Evolutionary conservation across 2,329 filamentous ascomycete species (phyloP).

Genomic region (Penicillium digitatum): DNA sequence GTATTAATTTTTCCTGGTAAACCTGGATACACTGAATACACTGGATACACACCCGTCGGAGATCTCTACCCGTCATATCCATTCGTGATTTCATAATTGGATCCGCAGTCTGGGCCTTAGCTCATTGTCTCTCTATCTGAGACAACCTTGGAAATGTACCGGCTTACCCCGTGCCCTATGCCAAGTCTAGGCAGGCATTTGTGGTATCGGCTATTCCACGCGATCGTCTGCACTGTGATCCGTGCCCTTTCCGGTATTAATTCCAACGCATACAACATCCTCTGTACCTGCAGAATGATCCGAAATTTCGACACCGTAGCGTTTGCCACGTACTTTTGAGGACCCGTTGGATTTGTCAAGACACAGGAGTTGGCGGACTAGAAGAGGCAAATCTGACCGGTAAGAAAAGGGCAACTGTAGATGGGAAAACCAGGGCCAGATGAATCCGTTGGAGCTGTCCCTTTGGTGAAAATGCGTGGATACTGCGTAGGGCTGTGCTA

Average conservation of each 20-base stretch:
- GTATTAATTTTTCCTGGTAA: no score
- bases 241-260: constrained; percentile 7
- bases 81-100: neutral
- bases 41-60: constrained; percentile 15
- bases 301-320: constrained; percentile 5
- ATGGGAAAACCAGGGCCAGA: neutral
- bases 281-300: constrained; percentile 16
- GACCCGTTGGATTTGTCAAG: constrained; percentile 8
- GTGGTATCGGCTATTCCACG: constrained; percentile 1
- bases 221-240: constrained; percentile 6
- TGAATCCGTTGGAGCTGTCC: neutral
- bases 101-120: constrained; percentile 11
- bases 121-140: constrained; percentile 15
- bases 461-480: neutral
- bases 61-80: constrained; percentile 20
- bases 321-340: constrained; percentile 14
- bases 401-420: neutral
- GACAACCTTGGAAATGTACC: constrained; percentile 1
- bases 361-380: neutral
- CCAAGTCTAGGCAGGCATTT: neutral
- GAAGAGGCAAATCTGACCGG: neutral
- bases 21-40: no score
- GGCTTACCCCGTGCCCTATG: constrained; percentile 10
- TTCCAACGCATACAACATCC: no score
- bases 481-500: neutral